Percentiles rank a stretch among this genome's conserved stretches.
Evolutionary conservation across 2,329 filamentous ascomycete species (phyloP).

Genomic region (Fusarium sp.): DNA sequence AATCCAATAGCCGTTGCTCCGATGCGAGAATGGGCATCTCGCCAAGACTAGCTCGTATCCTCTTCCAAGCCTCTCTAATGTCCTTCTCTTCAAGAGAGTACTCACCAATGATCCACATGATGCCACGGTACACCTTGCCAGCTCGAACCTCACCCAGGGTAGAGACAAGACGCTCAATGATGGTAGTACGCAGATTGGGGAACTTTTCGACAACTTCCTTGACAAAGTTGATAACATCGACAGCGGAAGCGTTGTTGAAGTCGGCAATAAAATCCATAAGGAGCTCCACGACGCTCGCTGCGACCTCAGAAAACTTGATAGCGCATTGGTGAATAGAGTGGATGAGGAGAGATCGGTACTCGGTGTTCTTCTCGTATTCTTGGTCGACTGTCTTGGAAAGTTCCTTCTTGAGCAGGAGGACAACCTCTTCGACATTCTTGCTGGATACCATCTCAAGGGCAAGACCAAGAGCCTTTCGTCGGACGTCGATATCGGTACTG

Average conservation of each 20-base stretch:
- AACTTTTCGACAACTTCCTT: slow-evolving; percentile 99
- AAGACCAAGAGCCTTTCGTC: slow-evolving; percentile 87
- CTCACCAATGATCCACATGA: slow-evolving; percentile 97
- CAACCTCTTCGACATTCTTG: slow-evolving; percentile 98
- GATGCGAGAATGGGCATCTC: slow-evolving; percentile 97
- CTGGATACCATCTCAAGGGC: slow-evolving; percentile 98
- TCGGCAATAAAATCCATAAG: slow-evolving; percentile 99
- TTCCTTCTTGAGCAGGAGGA: slow-evolving; percentile 96
- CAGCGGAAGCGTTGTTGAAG: slow-evolving; percentile 95
- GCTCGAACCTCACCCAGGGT: slow-evolving; percentile 93
- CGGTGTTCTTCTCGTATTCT: slow-evolving; percentile 97
- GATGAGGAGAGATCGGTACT: slow-evolving; percentile 94
- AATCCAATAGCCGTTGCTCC: slow-evolving; percentile 89
- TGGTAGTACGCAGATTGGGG: slow-evolving; percentile 84
- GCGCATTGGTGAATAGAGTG: slow-evolving; percentile 98
- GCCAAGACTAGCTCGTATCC: slow-evolving; percentile 89
- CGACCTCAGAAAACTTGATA: slow-evolving; percentile 98
- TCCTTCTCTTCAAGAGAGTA: slow-evolving; percentile 94
- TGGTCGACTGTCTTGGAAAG: slow-evolving; percentile 97
- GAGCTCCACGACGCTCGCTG: slow-evolving; percentile 92
- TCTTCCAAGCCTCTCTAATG: slow-evolving; percentile 95
- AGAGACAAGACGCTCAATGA: slow-evolving; percentile 86
- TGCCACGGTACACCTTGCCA: slow-evolving; percentile 95
- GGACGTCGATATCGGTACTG: slow-evolving; percentile 94
- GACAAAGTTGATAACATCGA: slow-evolving; percentile 98